Base-by-base conservation (phyloP, 23 red algal genomes). In the Gracilaria gracilis region DNA sequence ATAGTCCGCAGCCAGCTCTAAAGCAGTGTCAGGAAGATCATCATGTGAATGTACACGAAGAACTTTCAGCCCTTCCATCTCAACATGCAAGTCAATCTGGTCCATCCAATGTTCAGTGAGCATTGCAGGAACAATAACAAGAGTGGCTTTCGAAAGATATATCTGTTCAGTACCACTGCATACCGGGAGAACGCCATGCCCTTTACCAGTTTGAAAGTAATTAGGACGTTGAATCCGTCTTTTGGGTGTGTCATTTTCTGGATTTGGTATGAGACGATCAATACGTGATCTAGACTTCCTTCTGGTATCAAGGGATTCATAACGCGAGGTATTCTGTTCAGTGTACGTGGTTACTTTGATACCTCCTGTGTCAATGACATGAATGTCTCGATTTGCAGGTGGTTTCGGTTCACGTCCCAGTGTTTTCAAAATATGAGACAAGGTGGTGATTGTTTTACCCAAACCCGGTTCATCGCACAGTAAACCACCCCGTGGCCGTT, bases 391-490 rank as follows among this genome's bases (percentile, higher is more conserved):
- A 28, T 77, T 50, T 8, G 67, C 20, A 5, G 87, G 87, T 29
- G 87, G 59, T 24, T 40, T 33, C 39, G 87, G 87, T 36, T 57
- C 35, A 37, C 61, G 73, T 31, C 86, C 87, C 2, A 86, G 54
- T 2, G 97, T 99, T 69, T 93, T 94, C 66, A 94, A 47, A 38
- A 99, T 91, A 15, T 95, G 75, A 39, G 94, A 81, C 7, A 99
- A 54, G 0, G 91, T 72, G 20, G 94, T 96, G 20, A 99, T 91
- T 0, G 97, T 99, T 85, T 99, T 99, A 33, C 97, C 97, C 36
- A 99, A 75, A 61, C 97, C 97, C 55, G 97, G 97, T 59, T 99
- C 97, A 82, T 99, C 97, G 75, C 94, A 96, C 61, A 95, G 91
- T 51, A 99, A 73, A 4, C 97, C 97, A 25, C 97, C 97, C 36